These are phyloP conservation scores for Pyrenophora teres DNA, from an alignment of 2,329 filamentous ascomycete genomes.

Conservation along the genomic window DNA sequence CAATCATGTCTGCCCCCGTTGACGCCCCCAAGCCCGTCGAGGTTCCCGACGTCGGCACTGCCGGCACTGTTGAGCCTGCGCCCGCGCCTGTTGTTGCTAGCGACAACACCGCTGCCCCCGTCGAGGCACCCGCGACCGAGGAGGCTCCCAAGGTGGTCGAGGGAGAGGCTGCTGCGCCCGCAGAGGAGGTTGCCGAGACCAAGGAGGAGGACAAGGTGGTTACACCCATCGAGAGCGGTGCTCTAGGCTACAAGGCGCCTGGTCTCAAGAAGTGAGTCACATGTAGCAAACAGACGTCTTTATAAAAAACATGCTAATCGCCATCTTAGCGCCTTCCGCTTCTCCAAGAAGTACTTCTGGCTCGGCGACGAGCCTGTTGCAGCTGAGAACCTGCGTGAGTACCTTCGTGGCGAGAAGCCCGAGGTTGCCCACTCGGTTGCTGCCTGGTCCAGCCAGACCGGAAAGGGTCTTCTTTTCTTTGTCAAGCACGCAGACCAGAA, in stretches of 20 bases:
- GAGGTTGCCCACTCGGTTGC: conserved; percentile 76
- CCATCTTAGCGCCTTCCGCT: conserved; percentile 75
- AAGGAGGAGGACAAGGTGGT: conserved; percentile 53
- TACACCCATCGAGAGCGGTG: conserved; percentile 79
- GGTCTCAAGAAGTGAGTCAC: conserved; percentile 85
- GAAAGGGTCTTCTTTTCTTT: conserved; percentile 93
- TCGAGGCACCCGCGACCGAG: conserved; percentile 51
- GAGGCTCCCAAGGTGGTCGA: conserved; percentile 45
- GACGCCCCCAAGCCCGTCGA: conserved; percentile 73
- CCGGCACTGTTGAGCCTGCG: conserved; percentile 40
- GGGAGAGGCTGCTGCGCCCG: conserved; percentile 33
- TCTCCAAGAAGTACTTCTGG: conserved; percentile 88
- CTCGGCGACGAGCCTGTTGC: conserved; percentile 69
- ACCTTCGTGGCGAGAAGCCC: conserved; percentile 88
- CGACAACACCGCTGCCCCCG: conserved; percentile 46
- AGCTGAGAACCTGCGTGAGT: conserved; percentile 72
- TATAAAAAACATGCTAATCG: conserved; percentile 13
- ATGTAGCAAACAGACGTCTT: neutral
- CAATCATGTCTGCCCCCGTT: conserved; percentile 66
- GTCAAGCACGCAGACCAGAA: conserved; percentile 84
- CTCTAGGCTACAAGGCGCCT: conserved; percentile 86
- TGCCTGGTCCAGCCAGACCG: conserved; percentile 90
- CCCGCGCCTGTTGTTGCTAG: conserved; percentile 45
- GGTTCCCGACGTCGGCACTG: conserved; percentile 41
- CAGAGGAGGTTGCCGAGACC: conserved; percentile 43